Conservation (phyloP, 768 basidiomycete species). For the Leucocoprinus birnbaumii region DNA sequence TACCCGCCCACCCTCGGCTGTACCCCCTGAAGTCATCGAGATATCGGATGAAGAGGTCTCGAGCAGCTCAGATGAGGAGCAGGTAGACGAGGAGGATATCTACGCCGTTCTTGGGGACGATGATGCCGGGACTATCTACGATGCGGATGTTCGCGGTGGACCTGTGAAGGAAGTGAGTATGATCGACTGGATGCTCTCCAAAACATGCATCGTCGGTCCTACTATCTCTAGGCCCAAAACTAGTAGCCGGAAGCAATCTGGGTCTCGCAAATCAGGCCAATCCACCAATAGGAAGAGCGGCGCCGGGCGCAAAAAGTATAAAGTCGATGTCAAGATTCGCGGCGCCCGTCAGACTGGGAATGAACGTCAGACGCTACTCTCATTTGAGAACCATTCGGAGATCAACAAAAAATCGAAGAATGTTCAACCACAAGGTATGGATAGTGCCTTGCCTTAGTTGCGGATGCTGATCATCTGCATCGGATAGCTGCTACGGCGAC, state of each 20-base stretch:
- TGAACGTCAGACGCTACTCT: conserved; percentile 37
- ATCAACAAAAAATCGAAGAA: neutral
- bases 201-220: conserved; percentile 30
- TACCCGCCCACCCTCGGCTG: neutral
- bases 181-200: conserved; percentile 69
- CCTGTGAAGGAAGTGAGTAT: conserved; percentile 42
- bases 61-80: conserved; percentile 13
- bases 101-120: conserved; percentile 5
- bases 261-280: conserved; percentile 16
- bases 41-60: conserved; percentile 1
- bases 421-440: conserved; percentile 2
- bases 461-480: neutral
- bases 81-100: conserved; percentile 10
- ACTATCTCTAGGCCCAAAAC: conserved; percentile 1
- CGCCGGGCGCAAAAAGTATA: conserved; percentile 17
- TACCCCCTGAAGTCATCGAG: neutral
- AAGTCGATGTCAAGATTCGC: conserved; percentile 35
- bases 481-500: neutral
- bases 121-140: neutral
- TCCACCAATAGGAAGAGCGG: neutral
- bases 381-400: conserved; percentile 23
- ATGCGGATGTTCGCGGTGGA: conserved; percentile 13
- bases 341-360: conserved; percentile 29
- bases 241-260: neutral
- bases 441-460: too few relatives aligned